Percentiles rank a stretch among this genome's conserved stretches.
These are phyloP conservation scores for Diutina rugosa DNA, from an alignment of 1,139 yeast species.

Conservation along the genomic window DNA sequence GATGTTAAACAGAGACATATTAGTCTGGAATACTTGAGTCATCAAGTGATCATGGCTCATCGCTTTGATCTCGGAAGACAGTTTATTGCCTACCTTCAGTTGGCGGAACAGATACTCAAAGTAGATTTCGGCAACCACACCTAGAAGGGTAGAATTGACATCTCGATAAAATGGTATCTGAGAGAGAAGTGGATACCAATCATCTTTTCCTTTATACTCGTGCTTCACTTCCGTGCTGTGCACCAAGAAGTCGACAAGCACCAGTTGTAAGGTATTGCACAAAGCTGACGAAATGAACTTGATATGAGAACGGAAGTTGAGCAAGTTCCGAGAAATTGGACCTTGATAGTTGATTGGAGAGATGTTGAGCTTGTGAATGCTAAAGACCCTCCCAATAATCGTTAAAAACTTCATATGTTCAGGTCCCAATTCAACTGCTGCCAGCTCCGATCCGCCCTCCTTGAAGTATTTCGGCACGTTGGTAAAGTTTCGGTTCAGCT, in stretches of 20 bases:
- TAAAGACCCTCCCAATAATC: slow-evolving; percentile 45
- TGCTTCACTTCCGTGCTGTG: slow-evolving; percentile 25
- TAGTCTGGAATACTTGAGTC: slow-evolving; percentile 26
- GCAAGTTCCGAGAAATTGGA: slow-evolving; percentile 51
- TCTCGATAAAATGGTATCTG: slow-evolving; percentile 49
- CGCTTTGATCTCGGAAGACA: slow-evolving; percentile 11
- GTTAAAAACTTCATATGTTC: slow-evolving; percentile 24
- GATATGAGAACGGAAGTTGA: slow-evolving; percentile 56
- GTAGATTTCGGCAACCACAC: slow-evolving; percentile 30
- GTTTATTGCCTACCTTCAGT: slow-evolving; percentile 10
- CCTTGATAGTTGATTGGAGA: slow-evolving; percentile 57
- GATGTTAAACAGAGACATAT: slow-evolving; percentile 25
- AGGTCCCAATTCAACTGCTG: slow-evolving; percentile 19
- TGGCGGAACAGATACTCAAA: slow-evolving; percentile 25
- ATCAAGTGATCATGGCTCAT: slow-evolving; percentile 23
- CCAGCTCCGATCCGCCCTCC: slow-evolving; percentile 12
- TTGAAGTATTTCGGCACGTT: slow-evolving; percentile 25
- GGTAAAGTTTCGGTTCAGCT: slow-evolving; percentile 17
- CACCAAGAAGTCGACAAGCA: slow-evolving; percentile 38
- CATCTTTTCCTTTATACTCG: slow-evolving; percentile 25
- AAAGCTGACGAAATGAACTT: slow-evolving; percentile 38
- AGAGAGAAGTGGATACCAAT: slow-evolving; percentile 46
- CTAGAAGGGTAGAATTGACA: slow-evolving; percentile 31
- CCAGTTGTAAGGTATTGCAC: slow-evolving; percentile 42
- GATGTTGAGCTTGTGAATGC: slow-evolving; percentile 37